phyloP scores from a whole-genome alignment of 768 basidiomycete genomes.

The Roridomyces roridus region DNA sequence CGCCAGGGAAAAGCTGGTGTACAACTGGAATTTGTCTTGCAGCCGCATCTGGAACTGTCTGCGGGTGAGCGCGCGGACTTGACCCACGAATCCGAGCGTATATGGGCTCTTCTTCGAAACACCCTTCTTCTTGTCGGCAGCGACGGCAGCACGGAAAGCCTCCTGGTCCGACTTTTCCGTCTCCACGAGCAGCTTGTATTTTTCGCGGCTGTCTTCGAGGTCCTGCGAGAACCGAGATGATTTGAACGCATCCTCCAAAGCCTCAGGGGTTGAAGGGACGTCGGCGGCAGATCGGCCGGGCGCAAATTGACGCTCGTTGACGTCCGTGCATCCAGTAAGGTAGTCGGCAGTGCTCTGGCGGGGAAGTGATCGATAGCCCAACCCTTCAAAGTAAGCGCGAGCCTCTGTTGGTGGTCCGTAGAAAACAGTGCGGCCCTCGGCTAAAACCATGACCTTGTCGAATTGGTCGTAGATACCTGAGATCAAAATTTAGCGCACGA shows the following conservation, averaged over 20 bases:
- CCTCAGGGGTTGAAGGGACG: constrained; percentile 71
- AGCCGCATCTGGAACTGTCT: constrained; percentile 77
- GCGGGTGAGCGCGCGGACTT: constrained; percentile 71
- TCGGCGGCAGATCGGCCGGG: constrained; percentile 60
- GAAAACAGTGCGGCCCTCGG: constrained; percentile 83
- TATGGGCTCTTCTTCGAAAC: constrained; percentile 84
- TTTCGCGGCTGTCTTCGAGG: constrained; percentile 53
- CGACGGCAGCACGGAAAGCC: constrained; percentile 77
- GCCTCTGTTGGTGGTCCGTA: constrained; percentile 79
- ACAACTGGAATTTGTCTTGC: constrained; percentile 81
- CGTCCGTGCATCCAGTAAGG: constrained; percentile 82
- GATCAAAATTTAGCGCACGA: neutral
- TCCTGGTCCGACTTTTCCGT: constrained; percentile 72
- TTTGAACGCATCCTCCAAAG: constrained; percentile 68
- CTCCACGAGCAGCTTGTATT: constrained; percentile 63
- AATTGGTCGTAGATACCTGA: constrained; percentile 70
- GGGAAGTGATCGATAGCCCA: constrained; percentile 77
- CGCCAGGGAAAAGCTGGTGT: constrained; percentile 70
- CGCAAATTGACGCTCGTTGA: constrained; percentile 84
- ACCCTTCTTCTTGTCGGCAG: constrained; percentile 77
- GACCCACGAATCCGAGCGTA: constrained; percentile 78
- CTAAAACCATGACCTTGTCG: constrained; percentile 87
- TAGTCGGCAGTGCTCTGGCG: constrained; percentile 89
- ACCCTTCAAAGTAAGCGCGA: constrained; percentile 74
- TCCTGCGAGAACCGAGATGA: constrained; percentile 50